Evolutionary conservation across 2,329 filamentous ascomycete genomes (phyloP).

Genomic region (Stagonosporopsis tanaceti): DNA sequence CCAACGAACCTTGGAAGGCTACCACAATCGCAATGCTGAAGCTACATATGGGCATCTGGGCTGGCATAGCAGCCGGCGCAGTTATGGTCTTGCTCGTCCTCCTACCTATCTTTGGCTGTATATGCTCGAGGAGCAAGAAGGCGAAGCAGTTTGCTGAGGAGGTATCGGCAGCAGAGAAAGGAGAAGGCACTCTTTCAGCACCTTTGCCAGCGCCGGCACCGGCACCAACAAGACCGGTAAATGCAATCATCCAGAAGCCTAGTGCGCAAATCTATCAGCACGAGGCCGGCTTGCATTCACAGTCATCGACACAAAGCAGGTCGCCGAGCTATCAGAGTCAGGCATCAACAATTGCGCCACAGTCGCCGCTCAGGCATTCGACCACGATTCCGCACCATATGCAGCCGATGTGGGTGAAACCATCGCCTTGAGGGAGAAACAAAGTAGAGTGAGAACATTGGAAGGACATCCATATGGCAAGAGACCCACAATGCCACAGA

Average conservation of each 20-base stretch:
- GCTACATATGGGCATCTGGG: slow-evolving; percentile 15
- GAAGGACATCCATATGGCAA: background rate
- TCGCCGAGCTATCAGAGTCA: slow-evolving; percentile 15
- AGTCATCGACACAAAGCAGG: slow-evolving; percentile 11
- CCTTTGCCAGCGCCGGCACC: slow-evolving; percentile 1
- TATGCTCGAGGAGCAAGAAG: slow-evolving; percentile 16
- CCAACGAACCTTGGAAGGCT: background rate
- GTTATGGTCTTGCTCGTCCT: slow-evolving; percentile 14
- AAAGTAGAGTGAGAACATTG: background rate
- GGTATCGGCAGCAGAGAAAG: slow-evolving; percentile 17
- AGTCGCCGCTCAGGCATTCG: slow-evolving; percentile 5
- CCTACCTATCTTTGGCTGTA: slow-evolving; percentile 14
- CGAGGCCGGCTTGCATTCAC: slow-evolving; percentile 1
- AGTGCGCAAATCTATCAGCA: background rate
- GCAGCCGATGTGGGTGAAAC: slow-evolving; percentile 10
- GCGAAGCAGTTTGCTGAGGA: slow-evolving; percentile 1
- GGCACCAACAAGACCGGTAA: slow-evolving; percentile 11
- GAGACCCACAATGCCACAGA: background rate
- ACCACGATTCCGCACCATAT: slow-evolving; percentile 7
- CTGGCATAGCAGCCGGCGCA: slow-evolving; percentile 16
- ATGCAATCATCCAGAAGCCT: slow-evolving; percentile 13
- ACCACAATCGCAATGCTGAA: slow-evolving; percentile 3
- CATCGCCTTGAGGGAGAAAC: slow-evolving; percentile 1
- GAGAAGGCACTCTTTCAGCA: slow-evolving; percentile 1
- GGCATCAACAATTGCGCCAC: slow-evolving; percentile 6